Percentiles rank a stretch among this genome's conserved stretches.
Conservation (phyloP, 768 basidiomycete species). For the Boletus eberwhitei region DNA sequence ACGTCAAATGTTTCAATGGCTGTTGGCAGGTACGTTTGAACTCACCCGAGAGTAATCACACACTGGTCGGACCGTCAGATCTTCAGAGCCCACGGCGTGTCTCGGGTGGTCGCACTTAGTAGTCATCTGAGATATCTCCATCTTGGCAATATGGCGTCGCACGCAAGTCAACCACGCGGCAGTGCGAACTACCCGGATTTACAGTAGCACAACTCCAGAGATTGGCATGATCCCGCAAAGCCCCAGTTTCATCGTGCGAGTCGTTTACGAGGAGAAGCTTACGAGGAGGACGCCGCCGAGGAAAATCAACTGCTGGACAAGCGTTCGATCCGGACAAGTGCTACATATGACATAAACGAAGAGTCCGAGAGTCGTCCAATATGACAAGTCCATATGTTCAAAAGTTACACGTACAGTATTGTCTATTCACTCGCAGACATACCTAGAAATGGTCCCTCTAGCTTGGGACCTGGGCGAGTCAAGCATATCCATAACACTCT, state of each 20-base stretch:
- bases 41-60: neutral
- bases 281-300: neutral
- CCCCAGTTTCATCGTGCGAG: neutral
- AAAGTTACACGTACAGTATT: neutral
- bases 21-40: neutral
- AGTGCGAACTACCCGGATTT: neutral
- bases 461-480: neutral
- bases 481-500: constrained; percentile 36
- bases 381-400: neutral
- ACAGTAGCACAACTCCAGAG: no score
- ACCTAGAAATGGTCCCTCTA: neutral
- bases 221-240: neutral
- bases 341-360: neutral
- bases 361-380: neutral
- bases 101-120: neutral
- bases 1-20: neutral
- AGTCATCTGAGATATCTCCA: neutral
- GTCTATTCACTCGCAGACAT: neutral
- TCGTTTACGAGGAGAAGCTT: neutral
- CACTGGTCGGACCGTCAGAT: neutral
- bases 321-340: no score
- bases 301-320: neutral
- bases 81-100: no score
- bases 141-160: neutral
- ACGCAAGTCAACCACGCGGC: neutral